Evolutionary conservation across 108 stramenopile genomes (phyloP).

Genomic region (Craspedostauros australis): DNA sequence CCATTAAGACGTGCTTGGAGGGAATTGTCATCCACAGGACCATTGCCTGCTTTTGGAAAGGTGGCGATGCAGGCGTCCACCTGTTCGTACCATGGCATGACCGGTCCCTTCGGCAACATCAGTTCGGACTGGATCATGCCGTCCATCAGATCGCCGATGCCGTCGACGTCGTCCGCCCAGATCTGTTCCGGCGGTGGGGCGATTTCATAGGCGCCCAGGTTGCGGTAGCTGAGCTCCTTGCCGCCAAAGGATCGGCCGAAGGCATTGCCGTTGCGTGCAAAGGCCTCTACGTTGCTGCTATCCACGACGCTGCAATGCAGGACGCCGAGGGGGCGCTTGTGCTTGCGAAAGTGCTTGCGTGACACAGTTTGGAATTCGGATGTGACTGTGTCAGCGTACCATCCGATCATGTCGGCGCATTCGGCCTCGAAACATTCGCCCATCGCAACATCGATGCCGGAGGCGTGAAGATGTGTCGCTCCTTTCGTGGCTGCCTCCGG

Average conservation of each 20-base stretch:
- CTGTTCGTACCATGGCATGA: slow-evolving; percentile 87
- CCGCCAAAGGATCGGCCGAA: slow-evolving; percentile 81
- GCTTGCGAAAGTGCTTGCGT: slow-evolving; percentile 45
- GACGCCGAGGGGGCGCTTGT: slow-evolving; percentile 67
- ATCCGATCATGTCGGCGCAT: slow-evolving; percentile 47
- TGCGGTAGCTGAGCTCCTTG: slow-evolving; percentile 53
- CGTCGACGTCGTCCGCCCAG: slow-evolving; percentile 40
- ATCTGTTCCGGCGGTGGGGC: slow-evolving; percentile 73
- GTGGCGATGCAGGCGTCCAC: slow-evolving; percentile 77
- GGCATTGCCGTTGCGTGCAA: slow-evolving; percentile 74
- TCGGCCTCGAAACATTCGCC: slow-evolving; percentile 34
- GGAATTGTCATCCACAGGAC: slow-evolving; percentile 52
- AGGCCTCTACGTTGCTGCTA: slow-evolving; percentile 72
- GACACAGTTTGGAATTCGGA: slow-evolving; percentile 62
- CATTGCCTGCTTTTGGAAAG: slow-evolving; percentile 58
- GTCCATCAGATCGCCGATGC: slow-evolving; percentile 28
- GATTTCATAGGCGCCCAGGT: slow-evolving; percentile 78
- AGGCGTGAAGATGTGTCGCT: slow-evolving; percentile 50
- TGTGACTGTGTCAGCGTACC: slow-evolving; percentile 44
- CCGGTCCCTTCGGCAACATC: slow-evolving; percentile 69
- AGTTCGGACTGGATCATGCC: slow-evolving; percentile 41
- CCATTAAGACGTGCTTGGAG: slow-evolving; percentile 62
- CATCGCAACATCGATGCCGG: slow-evolving; percentile 65
- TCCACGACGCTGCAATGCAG: slow-evolving; percentile 85
- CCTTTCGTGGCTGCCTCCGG: slow-evolving; percentile 55